Conservation (phyloP, 1,284 basidiomycete species). For the Takashimella koratensis region DNA sequence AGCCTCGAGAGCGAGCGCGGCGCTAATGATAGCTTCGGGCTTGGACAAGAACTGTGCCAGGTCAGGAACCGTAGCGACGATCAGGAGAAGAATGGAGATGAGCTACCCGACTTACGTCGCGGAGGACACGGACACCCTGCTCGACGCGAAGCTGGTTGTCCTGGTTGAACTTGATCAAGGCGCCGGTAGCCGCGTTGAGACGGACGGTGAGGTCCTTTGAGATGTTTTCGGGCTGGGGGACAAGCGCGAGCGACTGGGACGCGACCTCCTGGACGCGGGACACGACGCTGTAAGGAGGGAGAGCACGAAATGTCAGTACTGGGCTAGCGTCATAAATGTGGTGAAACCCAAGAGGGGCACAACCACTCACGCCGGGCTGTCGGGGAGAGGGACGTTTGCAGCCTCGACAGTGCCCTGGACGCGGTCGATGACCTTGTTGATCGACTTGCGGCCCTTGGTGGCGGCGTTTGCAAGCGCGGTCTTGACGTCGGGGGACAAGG, state of each 20-base stretch:
- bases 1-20: conserved; percentile 32
- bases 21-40: conserved; percentile 28
- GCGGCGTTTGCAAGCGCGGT: conserved; percentile 9
- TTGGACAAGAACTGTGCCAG: conserved; percentile 31
- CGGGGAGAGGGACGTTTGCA: conserved; percentile 38
- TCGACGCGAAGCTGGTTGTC: conserved; percentile 16
- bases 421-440: conserved; percentile 32
- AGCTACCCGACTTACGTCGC: conserved; percentile 19
- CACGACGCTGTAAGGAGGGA: background rate
- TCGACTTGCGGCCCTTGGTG: conserved; percentile 26
- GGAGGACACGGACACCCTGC: conserved; percentile 16
- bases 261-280: conserved; percentile 5
- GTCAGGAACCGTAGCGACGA: background rate
- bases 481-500: conserved; percentile 19
- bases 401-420: conserved; percentile 29
- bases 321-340: no score
- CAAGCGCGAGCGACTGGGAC: conserved; percentile 16
- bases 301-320: background rate
- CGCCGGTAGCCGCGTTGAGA: conserved; percentile 3
- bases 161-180: conserved; percentile 14
- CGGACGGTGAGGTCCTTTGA: conserved; percentile 9
- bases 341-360: no score
- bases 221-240: conserved; percentile 12
- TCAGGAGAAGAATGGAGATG: background rate
- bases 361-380: conserved; percentile 32